Conservation (phyloP, 306 rosid genomes). For the Vigna trinervia region DNA sequence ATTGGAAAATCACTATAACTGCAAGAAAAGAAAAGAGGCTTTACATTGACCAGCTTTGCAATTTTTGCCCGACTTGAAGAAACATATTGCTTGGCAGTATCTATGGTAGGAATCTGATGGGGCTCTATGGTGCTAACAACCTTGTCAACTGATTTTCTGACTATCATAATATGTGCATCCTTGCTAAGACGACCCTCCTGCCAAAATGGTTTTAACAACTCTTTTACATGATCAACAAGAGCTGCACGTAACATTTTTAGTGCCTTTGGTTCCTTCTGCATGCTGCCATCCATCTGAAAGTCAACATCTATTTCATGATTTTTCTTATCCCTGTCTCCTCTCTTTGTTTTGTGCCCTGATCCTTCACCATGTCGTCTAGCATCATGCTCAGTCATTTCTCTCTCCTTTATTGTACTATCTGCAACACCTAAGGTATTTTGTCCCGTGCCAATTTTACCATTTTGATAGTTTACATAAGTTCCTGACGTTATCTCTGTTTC, state of each 20-base stretch:
- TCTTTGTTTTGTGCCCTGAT: conserved; percentile 52
- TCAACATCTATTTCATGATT: conserved; percentile 58
- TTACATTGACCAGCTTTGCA: conserved; percentile 82
- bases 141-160: conserved; percentile 86
- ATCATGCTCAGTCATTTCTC: conserved; percentile 42
- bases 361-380: conserved; percentile 57
- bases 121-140: conserved; percentile 76
- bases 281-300: conserved; percentile 50
- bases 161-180: conserved; percentile 80
- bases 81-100: conserved; percentile 70
- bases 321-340: conserved; percentile 56
- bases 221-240: conserved; percentile 88
- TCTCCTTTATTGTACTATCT: conserved; percentile 47
- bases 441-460: conserved; percentile 51
- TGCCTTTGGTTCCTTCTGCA: conserved; percentile 65
- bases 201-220: conserved; percentile 91
- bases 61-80: conserved; percentile 70
- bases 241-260: conserved; percentile 62
- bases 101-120: conserved; percentile 73
- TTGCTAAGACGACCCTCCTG: conserved; percentile 81
- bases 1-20: conserved; percentile 32
- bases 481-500: conserved; percentile 71
- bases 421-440: conserved; percentile 47
- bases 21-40: conserved; percentile 42
- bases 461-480: conserved; percentile 55